Conservation (phyloP, 1,284 basidiomycete species). For the Marasmius oreades region DNA sequence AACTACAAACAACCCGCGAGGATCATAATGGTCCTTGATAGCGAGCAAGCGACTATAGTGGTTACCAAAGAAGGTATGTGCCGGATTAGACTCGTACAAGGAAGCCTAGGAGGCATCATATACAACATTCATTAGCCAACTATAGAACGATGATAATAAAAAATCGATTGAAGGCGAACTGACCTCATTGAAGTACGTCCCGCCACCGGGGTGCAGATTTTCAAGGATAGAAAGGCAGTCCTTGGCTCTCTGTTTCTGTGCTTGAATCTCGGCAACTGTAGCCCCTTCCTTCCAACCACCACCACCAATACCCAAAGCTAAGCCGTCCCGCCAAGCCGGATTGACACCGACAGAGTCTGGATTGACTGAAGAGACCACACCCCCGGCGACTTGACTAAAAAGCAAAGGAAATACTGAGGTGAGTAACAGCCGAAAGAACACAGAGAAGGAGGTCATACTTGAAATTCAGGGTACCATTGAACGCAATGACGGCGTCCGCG, state of each 20-base stretch:
- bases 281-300: constrained; percentile 30
- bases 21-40: constrained; percentile 44
- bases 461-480: background rate
- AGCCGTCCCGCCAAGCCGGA: constrained; percentile 39
- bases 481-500: background rate
- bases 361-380: constrained; percentile 31
- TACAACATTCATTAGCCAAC: background rate
- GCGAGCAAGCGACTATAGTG: constrained; percentile 35
- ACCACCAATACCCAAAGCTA: constrained; percentile 25
- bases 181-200: constrained; percentile 41
- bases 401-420: background rate
- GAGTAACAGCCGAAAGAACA: too few relatives aligned
- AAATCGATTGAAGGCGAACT: constrained; percentile 15
- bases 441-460: too few relatives aligned
- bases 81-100: constrained; percentile 34
- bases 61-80: constrained; percentile 39
- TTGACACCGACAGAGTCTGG: constrained; percentile 37
- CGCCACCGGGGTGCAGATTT: constrained; percentile 27
- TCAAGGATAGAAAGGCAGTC: constrained; percentile 25
- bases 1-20: constrained; percentile 38
- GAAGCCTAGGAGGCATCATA: constrained; percentile 29
- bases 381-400: constrained; percentile 34
- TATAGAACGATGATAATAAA: background rate
- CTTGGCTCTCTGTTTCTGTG: constrained; percentile 14
- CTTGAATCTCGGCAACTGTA: constrained; percentile 22